Evolutionary conservation across 116 monocot species (phyloP), one percentile per base, ranked within the genome.

Genomic region (Phalaenopsis hybrid): DNA sequence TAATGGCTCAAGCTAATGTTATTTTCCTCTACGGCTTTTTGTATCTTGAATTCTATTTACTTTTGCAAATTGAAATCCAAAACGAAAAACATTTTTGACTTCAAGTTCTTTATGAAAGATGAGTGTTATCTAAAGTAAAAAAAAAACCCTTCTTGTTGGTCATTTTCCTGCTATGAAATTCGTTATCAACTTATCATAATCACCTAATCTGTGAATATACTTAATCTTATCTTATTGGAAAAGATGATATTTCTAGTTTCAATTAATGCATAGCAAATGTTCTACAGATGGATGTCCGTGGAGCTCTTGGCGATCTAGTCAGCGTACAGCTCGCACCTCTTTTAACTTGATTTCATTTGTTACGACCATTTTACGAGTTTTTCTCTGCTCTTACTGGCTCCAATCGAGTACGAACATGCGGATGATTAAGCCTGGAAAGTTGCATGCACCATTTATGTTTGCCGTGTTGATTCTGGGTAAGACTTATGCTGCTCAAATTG

Each of bases 241-340:
- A 52, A 52, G 3, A 52, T 13, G 12, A 52, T 52, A 52, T 52
- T 52, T 50, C n/a, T 59, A 59, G 3, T 59, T 37, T 37, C 34
- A 77, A 45, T 77, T 77, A 20, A 51, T 75, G 77, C 50, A 31
- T 77, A 21, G 12, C 50, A 25, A 25, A 50, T 84, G 76, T 78
- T 78, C 79, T 55, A 49, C 86, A 96, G 96, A 96, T 94, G 96
- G 96, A 96, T 44, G 80, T 94, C 58, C 94, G 94, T 84, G 91
- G 91, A 80, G 94, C 96, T 70, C 88, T 96, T 65, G 96, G 92
- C 21, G 96, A 96, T 87, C 89, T 96, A 58, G 92, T 96, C 84
- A 87, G 85, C 78, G 84, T 75, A 46, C 94, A 96, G 77, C 91
- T 96, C 43, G 86, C 90, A 4, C 57, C 88, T 12, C 92, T 96